A percentile compares a stretch with the other conserved stretches of the same genome.
These are phyloP conservation scores for Candida ulmi DNA, from an alignment of 805 yeast genomes.

Conservation along the genomic window DNA sequence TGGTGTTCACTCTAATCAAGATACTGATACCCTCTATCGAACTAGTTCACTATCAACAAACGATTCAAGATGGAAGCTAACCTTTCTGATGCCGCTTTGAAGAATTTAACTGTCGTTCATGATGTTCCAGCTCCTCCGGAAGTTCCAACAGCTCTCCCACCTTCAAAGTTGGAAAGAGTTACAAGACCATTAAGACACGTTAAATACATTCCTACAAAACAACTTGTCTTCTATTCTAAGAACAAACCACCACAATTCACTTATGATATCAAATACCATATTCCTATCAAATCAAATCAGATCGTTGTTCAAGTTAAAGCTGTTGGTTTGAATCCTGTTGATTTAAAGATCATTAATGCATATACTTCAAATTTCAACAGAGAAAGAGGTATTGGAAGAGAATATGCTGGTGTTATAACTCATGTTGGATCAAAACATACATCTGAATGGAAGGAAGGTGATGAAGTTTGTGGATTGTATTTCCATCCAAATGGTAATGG, in stretches of 20 bases:
- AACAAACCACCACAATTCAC: constrained; percentile 36
- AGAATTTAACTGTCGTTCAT: constrained; percentile 4
- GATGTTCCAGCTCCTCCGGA: constrained; percentile 9
- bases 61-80: neutral
- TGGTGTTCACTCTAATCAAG: too few species aligned
- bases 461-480: constrained; percentile 57
- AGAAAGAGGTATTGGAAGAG: constrained; percentile 65
- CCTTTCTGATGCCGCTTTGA: neutral
- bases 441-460: constrained; percentile 45
- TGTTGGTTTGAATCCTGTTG: constrained; percentile 62
- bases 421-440: constrained; percentile 46
- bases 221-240: constrained; percentile 35
- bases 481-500: constrained; percentile 52
- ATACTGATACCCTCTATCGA: too few species aligned
- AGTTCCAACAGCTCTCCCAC: constrained; percentile 5
- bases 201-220: constrained; percentile 44
- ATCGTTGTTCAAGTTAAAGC: constrained; percentile 54
- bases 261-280: constrained; percentile 45
- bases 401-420: constrained; percentile 55
- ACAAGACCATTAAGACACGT: constrained; percentile 47
- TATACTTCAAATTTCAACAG: constrained; percentile 46
- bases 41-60: too few species aligned
- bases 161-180: constrained; percentile 27
- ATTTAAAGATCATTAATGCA: constrained; percentile 52
- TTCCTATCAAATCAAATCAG: constrained; percentile 42